These are phyloP conservation scores for Plasmodium yoelii DNA, from an alignment of 169 alveolate species.

Conservation along the genomic window DNA sequence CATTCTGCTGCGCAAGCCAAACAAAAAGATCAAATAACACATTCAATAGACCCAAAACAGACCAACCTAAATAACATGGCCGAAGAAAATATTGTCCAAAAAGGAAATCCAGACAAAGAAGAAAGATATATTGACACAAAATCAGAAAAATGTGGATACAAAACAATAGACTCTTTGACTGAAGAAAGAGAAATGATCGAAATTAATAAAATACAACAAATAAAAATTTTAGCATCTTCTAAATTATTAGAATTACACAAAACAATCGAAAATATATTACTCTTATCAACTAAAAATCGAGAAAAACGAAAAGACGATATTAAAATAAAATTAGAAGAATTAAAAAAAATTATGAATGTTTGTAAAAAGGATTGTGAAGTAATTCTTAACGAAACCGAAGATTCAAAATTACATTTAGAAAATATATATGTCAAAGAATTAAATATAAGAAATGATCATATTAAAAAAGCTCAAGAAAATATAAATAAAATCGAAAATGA, in stretches of 20 bases:
- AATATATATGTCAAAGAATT: constrained; percentile 56
- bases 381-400: constrained; percentile 57
- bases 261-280: constrained; percentile 18
- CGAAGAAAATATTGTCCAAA: background rate
- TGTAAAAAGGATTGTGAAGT: constrained; percentile 68
- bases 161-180: background rate
- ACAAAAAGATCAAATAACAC: background rate
- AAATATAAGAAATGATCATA: constrained; percentile 23
- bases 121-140: background rate
- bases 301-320: constrained; percentile 36
- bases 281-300: constrained; percentile 39
- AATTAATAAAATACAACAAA: constrained; percentile 53
- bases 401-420: constrained; percentile 53
- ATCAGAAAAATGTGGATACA: too few relatives aligned
- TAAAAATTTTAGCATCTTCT: constrained; percentile 42
- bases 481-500: constrained; percentile 22
- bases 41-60: background rate
- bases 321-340: constrained; percentile 47
- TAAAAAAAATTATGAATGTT: constrained; percentile 61
- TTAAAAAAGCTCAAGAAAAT: constrained; percentile 31
- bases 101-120: background rate
- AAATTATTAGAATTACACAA: constrained; percentile 59
- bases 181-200: constrained; percentile 48
- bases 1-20: background rate
- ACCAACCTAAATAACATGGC: background rate